These are phyloP conservation scores for Agaricus blazei DNA, from an alignment of 768 basidiomycete species.

Conservation along the genomic window DNA sequence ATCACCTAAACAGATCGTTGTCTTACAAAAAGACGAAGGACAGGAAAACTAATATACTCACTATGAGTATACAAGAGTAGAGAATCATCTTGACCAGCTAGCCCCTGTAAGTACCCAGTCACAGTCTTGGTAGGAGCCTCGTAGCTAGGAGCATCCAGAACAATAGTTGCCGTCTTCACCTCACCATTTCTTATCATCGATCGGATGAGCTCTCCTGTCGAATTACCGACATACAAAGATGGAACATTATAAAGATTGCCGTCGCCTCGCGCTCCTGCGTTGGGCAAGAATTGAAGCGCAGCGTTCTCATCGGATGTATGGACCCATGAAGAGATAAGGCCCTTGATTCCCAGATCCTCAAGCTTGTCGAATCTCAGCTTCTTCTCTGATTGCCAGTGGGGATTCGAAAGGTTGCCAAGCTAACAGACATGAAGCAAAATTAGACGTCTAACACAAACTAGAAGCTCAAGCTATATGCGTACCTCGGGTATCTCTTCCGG, in stretches of 20 bases:
- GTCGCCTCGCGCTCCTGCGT: conserved; percentile 20
- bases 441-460: not conserved
- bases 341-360: conserved; percentile 17
- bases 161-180: conserved; percentile 21
- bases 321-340: conserved; percentile 23
- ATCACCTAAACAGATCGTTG: not conserved
- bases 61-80: conserved; percentile 27
- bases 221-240: conserved; percentile 22
- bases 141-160: conserved; percentile 23
- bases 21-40: not conserved
- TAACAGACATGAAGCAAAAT: not conserved
- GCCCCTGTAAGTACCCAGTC: conserved; percentile 20
- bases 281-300: conserved; percentile 24
- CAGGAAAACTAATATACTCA: conserved; percentile 6
- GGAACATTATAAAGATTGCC: conserved; percentile 24
- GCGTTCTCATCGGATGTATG: conserved; percentile 23
- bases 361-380: conserved; percentile 19
- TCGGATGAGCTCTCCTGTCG: conserved; percentile 23
- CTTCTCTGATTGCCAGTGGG: conserved; percentile 26
- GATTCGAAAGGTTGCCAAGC: conserved; percentile 26
- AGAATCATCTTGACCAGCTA: conserved; percentile 13
- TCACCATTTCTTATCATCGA: conserved; percentile 14
- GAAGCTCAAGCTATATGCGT: not conserved
- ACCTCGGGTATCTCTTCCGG: conserved; percentile 20
- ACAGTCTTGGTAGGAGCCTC: conserved; percentile 18